Evolutionary conservation across 176 grass and related monocot genomes (phyloP).

Genomic region (Canna indica): DNA sequence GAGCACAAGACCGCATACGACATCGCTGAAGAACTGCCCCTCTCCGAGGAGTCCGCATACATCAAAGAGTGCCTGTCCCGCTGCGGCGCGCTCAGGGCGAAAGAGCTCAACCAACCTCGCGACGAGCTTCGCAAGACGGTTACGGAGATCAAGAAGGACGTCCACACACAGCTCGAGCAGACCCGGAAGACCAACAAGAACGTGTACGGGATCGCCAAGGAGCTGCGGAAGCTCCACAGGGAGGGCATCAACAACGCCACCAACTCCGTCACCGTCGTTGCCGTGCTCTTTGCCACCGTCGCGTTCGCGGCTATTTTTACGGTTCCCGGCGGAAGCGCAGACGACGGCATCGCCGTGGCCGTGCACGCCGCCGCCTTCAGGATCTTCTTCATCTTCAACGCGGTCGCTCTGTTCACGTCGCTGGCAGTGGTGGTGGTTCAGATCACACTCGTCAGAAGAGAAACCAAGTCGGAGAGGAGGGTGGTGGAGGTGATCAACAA

Average conservation of each 20-base stretch:
- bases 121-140: slow-evolving; percentile 14
- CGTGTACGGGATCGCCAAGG: slow-evolving; percentile 17
- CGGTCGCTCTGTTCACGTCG: slow-evolving; percentile 11
- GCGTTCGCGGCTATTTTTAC: slow-evolving; percentile 12
- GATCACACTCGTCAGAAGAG: slow-evolving; percentile 12
- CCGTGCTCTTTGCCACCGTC: slow-evolving; percentile 19
- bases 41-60: slow-evolving; percentile 6
- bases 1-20: slow-evolving; percentile 13
- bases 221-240: slow-evolving; percentile 12
- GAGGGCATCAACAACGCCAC: slow-evolving; percentile 21
- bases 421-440: slow-evolving; percentile 19
- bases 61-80: slow-evolving; percentile 14
- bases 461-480: slow-evolving; percentile 5
- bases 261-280: slow-evolving; percentile 14
- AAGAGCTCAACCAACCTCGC: slow-evolving; percentile 16
- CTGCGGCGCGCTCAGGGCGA: slow-evolving; percentile 1
- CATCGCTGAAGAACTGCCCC: slow-evolving; percentile 6
- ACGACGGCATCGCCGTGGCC: slow-evolving; percentile 1
- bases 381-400: slow-evolving; percentile 16
- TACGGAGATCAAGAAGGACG: slow-evolving; percentile 19
- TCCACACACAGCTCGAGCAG: slow-evolving; percentile 12
- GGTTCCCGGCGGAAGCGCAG: slow-evolving; percentile 1
- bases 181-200: slow-evolving; percentile 17
- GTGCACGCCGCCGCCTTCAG: neutral
- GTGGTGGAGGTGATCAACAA: slow-evolving; percentile 22